Conservation (phyloP, 2,329 filamentous ascomycete genomes). For the Scleromitrula shiraiana region DNA sequence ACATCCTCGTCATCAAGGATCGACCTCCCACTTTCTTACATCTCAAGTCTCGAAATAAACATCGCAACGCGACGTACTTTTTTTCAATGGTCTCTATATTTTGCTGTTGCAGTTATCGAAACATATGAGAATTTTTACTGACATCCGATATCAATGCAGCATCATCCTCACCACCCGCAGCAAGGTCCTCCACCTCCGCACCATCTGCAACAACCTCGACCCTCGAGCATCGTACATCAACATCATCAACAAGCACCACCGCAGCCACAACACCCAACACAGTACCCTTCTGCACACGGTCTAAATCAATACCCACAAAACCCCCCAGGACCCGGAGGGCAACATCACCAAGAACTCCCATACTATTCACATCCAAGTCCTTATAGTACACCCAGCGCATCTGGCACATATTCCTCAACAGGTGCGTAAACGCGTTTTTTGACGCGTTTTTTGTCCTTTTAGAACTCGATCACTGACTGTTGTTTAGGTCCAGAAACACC, state of each 20-base stretch:
- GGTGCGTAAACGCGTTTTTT: conserved; percentile 43
- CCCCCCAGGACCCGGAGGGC: conserved; percentile 52
- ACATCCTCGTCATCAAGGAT: conserved; percentile 30
- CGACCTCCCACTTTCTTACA: conserved; percentile 22
- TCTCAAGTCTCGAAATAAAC: conserved; percentile 26
- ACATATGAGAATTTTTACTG: conserved; percentile 18
- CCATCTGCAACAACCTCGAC: conserved; percentile 58
- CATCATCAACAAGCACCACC: conserved; percentile 57
- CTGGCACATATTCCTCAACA: conserved; percentile 79
- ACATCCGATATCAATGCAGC: conserved; percentile 42
- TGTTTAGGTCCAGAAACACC: conserved; percentile 41
- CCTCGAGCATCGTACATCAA: conserved; percentile 65
- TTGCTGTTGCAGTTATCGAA: conserved; percentile 21
- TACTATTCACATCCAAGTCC: conserved; percentile 79
- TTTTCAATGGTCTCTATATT: conserved; percentile 29
- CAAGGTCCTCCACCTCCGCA: conserved; percentile 60
- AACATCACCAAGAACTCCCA: conserved; percentile 56
- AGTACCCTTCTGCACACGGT: conserved; percentile 61
- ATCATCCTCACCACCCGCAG: conserved; percentile 66
- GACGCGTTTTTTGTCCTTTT: conserved; percentile 13
- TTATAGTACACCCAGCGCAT: conserved; percentile 74
- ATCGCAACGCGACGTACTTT: conserved; percentile 27
- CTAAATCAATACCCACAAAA: conserved; percentile 62
- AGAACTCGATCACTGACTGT: conserved; percentile 13
- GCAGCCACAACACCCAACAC: conserved; percentile 50